Base-by-base conservation (phyloP, 352 stramenopile species). In the Phytophthora cryptogea region DNA sequence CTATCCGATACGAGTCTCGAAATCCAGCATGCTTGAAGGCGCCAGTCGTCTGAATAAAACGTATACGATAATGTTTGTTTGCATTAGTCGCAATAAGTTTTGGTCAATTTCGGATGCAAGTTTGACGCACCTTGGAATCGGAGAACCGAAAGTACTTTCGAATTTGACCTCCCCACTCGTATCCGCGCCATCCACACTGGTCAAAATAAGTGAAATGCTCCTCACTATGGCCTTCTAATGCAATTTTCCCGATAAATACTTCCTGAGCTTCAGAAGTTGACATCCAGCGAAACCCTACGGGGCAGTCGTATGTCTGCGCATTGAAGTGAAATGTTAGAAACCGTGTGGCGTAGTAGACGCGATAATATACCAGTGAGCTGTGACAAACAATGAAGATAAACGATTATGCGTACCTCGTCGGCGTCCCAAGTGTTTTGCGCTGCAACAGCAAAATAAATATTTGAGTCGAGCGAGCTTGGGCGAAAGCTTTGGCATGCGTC, bases 161-260 rank as follows among this genome's bases (percentile, higher is more conserved):
- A 14, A n/a, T 42, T 28, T 64, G 56, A 31, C 81, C 76, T 42
- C 86, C 81, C 80, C 83, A 97, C 11, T 63, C 51, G 52, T 85
- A 95, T 11, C 75, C 88, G 3, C 68, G 37, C 91, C 91, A 97
- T 17, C 87, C 91, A 57, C 91, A 97, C 54, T 96, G 70, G 26
- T 78, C 69, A 47, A 80, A 95, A 69, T 97, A 97, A 39, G 80
- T 85, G 20, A 79, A 59, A 31, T 68, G 68, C 39, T 86, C 75
- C 10, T 35, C 56, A 1, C 16, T 48, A 30, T 77, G 49, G 0
- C 60, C 63, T 31, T 80, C 56, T 7, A 52, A 37, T 4, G 63
- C 50, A 13, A 72, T 55, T 0, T 46, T 72, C 23, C 81, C 79
- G 0, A 82, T 13, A 30, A 90, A 90, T 8, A 76, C 35, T 0